Conservation (phyloP, 306 rosid genomes). For the Dicorynia guianensis region DNA sequence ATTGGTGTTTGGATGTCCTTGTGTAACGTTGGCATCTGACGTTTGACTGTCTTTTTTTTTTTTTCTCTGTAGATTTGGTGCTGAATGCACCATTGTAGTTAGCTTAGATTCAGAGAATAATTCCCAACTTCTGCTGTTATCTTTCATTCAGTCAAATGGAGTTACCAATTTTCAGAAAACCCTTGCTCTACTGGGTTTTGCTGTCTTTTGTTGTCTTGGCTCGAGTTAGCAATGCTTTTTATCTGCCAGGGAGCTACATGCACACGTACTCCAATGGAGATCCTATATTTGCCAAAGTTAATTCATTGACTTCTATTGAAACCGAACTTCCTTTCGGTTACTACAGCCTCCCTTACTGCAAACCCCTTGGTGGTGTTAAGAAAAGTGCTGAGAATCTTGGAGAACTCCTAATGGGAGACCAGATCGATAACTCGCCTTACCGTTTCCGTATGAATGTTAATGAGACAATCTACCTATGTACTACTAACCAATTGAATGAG, state of each 20-base stretch:
- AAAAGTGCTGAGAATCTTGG: conserved; percentile 75
- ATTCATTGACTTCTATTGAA: conserved; percentile 73
- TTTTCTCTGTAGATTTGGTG: conserved; percentile 41
- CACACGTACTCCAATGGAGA: conserved; percentile 52
- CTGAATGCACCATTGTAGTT: conserved; percentile 27
- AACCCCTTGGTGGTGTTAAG: conserved; percentile 57
- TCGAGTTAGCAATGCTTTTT: conserved; percentile 48
- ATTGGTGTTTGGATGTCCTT: neutral
- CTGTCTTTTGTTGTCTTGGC: conserved; percentile 38
- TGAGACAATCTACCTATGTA: conserved; percentile 63
- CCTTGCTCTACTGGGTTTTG: conserved; percentile 36
- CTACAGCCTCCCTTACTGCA: conserved; percentile 66
- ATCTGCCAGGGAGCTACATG: conserved; percentile 75
- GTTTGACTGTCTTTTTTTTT: neutral
- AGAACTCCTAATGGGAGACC: conserved; percentile 73
- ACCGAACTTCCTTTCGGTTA: conserved; percentile 72
- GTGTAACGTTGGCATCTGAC: neutral
- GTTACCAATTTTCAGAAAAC: conserved; percentile 28
- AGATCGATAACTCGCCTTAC: conserved; percentile 62
- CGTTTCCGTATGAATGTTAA: conserved; percentile 60
- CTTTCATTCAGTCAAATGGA: conserved; percentile 42
- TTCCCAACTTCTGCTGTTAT: conserved; percentile 14
- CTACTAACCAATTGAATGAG: conserved; percentile 53
- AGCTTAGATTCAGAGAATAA: conserved; percentile 31
- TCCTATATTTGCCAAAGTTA: conserved; percentile 53